A percentile compares a stretch with the other conserved stretches of the same genome.
phyloP scores from a whole-genome alignment of 2,329 filamentous ascomycete species.

The Neoscytalidium dimidiatum region DNA sequence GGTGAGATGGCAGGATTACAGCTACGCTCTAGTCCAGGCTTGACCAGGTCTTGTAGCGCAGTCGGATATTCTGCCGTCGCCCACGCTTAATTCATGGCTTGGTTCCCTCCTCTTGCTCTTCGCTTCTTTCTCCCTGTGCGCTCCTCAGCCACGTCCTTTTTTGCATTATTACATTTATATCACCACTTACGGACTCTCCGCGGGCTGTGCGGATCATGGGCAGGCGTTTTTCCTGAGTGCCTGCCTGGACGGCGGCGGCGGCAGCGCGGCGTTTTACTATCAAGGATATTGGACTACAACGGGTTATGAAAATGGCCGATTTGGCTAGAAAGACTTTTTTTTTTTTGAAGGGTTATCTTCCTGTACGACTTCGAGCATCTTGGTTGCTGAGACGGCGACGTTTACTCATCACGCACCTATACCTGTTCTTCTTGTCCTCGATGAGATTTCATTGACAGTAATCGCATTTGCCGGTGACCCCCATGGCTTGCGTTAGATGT shows the following conservation, averaged over 20 bases:
- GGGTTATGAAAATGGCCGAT: not conserved
- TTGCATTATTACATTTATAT: not conserved
- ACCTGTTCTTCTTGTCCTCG: no score
- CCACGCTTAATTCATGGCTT: not conserved
- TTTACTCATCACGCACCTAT: not conserved
- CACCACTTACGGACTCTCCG: not conserved
- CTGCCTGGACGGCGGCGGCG: slow-evolving; percentile 21
- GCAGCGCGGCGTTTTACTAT: slow-evolving; percentile 33
- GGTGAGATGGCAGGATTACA: not conserved
- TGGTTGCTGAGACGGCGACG: not conserved
- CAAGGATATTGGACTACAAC: not conserved
- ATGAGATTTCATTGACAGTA: no score
- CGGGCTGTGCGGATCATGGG: not conserved
- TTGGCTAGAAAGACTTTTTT: not conserved
- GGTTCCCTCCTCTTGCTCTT: not conserved
- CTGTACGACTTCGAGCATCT: not conserved
- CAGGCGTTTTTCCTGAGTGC: slow-evolving; percentile 18
- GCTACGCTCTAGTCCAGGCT: not conserved
- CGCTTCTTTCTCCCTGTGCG: not conserved
- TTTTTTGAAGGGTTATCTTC: not conserved
- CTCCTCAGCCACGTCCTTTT: not conserved
- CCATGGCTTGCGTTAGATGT: not conserved
- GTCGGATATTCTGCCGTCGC: not conserved
- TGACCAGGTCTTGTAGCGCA: not conserved
- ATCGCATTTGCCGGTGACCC: no score